A percentile compares a stretch with the other conserved stretches of the same genome.
These are phyloP conservation scores for Phanerodontia chrysosporium DNA, from an alignment of 768 basidiomycete species.

Conservation along the genomic window DNA sequence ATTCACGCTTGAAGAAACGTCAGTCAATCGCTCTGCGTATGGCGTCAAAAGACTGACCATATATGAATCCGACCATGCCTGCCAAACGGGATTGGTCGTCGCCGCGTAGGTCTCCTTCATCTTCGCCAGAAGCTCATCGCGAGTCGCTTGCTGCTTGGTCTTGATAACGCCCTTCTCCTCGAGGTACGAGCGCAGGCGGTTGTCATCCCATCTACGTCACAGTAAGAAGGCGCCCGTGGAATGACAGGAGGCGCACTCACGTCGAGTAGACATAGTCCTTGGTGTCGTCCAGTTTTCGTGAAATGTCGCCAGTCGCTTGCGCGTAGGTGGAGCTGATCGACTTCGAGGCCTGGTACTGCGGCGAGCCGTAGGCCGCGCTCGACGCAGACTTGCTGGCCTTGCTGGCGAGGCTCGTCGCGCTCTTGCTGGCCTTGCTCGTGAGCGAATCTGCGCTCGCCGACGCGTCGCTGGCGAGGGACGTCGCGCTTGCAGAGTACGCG, in stretches of 20 bases:
- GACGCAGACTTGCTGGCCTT: slow-evolving; percentile 13
- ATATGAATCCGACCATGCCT: slow-evolving; percentile 84
- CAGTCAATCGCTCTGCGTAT: background rate
- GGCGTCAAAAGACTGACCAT: slow-evolving; percentile 44
- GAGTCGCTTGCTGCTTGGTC: slow-evolving; percentile 54
- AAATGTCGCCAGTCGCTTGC: slow-evolving; percentile 50
- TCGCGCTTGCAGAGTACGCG: slow-evolving; percentile 49
- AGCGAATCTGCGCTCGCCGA: slow-evolving; percentile 34
- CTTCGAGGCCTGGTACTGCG: slow-evolving; percentile 33
- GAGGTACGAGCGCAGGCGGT: slow-evolving; percentile 64
- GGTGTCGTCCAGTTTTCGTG: slow-evolving; percentile 55
- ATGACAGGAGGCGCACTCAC: slow-evolving; percentile 25
- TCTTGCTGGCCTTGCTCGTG: slow-evolving; percentile 23
- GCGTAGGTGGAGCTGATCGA: slow-evolving; percentile 33
- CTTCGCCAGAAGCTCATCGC: slow-evolving; percentile 62
- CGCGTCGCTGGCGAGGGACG: slow-evolving; percentile 32
- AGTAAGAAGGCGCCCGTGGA: background rate
- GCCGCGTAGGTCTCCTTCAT: slow-evolving; percentile 68
- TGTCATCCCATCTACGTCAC: slow-evolving; percentile 62
- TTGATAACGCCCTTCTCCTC: slow-evolving; percentile 71
- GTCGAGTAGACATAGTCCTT: slow-evolving; percentile 88
- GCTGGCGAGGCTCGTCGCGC: no score
- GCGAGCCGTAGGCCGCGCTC: slow-evolving; percentile 42
- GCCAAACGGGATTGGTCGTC: slow-evolving; percentile 63
- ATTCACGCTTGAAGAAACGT: slow-evolving; percentile 50